phyloP scores from a whole-genome alignment of 108 stramenopile genomes.

The Bacterosira constricta region DNA sequence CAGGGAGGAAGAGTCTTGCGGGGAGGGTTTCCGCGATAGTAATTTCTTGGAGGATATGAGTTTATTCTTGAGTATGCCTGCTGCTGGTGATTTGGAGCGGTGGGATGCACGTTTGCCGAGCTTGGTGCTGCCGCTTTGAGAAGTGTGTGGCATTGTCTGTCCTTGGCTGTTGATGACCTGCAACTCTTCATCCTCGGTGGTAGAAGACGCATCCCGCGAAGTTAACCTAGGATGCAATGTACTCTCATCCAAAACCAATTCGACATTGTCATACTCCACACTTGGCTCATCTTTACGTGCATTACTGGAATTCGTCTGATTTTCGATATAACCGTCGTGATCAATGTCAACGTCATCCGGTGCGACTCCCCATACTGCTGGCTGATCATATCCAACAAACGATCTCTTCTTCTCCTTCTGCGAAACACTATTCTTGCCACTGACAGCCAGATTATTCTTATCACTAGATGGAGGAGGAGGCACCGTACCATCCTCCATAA shows the following conservation, averaged over 20 bases:
- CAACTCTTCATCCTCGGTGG: too few relatives aligned
- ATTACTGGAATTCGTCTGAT: background rate
- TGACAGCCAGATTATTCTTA: background rate
- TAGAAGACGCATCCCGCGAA: too few relatives aligned
- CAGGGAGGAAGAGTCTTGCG: too few relatives aligned
- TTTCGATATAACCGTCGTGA: background rate
- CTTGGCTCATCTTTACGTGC: background rate
- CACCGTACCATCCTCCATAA: background rate
- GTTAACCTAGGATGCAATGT: background rate
- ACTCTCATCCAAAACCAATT: slow-evolving; percentile 31
- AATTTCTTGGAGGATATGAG: slow-evolving; percentile 6
- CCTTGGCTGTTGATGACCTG: too few relatives aligned
- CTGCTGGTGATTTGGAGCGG: too few relatives aligned
- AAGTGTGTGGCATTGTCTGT: too few relatives aligned
- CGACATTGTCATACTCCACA: slow-evolving; percentile 34
- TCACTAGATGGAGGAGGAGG: background rate
- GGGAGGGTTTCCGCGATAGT: background rate
- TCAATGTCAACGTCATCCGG: slow-evolving; percentile 8
- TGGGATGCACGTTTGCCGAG: too few relatives aligned
- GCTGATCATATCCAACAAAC: background rate
- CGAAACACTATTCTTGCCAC: background rate
- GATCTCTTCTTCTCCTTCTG: background rate
- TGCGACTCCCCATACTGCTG: slow-evolving; percentile 30
- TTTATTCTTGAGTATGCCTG: slow-evolving; percentile 19
- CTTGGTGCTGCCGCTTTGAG: background rate